Evolutionary conservation across 108 stramenopile species (phyloP), one percentile per base, ranked within the genome.

Genomic region (Cyclotella cryptica): DNA sequence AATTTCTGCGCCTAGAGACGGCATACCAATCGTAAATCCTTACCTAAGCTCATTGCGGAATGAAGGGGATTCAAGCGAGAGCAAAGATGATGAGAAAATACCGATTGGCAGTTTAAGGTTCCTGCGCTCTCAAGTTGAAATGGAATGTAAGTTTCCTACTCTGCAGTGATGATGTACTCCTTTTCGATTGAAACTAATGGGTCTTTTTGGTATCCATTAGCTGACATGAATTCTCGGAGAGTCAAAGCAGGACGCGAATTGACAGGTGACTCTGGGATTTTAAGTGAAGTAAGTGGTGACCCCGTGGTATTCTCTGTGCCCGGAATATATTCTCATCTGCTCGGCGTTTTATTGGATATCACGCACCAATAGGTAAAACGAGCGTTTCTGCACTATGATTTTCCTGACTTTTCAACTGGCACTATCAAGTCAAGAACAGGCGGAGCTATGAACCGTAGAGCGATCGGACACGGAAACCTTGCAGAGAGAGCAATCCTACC

Each of bases 401-500:
- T 97, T 69, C 94, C 96, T 13, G 77, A 89, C 17, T 94, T 84
- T 71, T 85, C 86, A 53, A 91, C 83, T 10, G 93, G 92, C 11
- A 83, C 80, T 47, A 73, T 87, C 19, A 78, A 72, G 55, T 62
- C 84, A 26, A 88, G 79, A 66, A 71, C 75, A n/a, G 66, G 69
- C 1, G 59, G 71, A 10, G 80, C 76, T 13, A 47, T 77, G 6
- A 95, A 91, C 71, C 85, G 96, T 9, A 81, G 96, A 30, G 78
- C 75, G 46, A 81, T 93, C 22, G 96, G 86, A 51, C 96, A 88
- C 72, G 96, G 96, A 54, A 84, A 79, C 42, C 88, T 96, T 44
- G 98, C 98, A 9, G 97, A 98, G 77, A 88, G 89, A 55, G 89
- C 93, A 24, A 78, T 98, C 46, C 28, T 88, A 29, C 92, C 96